phyloP scores from a whole-genome alignment of 495 filamentous ascomycete species.

The Entonaema liquescens region DNA sequence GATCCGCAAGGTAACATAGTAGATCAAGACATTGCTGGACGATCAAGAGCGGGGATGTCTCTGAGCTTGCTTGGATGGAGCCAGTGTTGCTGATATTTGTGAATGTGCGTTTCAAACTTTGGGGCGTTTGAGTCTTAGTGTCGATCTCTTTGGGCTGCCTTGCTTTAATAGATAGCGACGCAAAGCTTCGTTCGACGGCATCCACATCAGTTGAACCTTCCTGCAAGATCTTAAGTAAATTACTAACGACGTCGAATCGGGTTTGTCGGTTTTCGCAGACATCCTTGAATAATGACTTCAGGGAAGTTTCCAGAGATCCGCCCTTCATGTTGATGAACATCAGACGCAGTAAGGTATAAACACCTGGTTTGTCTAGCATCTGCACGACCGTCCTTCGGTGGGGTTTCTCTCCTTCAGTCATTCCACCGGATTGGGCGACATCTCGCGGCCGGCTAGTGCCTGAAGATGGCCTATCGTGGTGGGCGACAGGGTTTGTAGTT shows the following conservation, averaged over 20 bases:
- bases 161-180: conserved; percentile 88
- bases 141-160: conserved; percentile 74
- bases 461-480: conserved; percentile 35
- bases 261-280: conserved; percentile 95
- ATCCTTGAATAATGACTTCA: conserved; percentile 86
- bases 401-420: conserved; percentile 63
- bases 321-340: conserved; percentile 96
- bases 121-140: conserved; percentile 75
- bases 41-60: conserved; percentile 91
- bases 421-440: conserved; percentile 40
- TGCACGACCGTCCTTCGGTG: conserved; percentile 84
- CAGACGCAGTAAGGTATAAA: conserved; percentile 90
- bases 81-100: conserved; percentile 61
- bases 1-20: conserved; percentile 79
- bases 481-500: conserved; percentile 34
- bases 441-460: conserved; percentile 43
- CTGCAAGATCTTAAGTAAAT: conserved; percentile 92
- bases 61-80: conserved; percentile 66
- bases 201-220: conserved; percentile 92
- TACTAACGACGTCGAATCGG: conserved; percentile 91
- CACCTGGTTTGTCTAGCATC: conserved; percentile 94
- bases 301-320: conserved; percentile 74
- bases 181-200: conserved; percentile 94
- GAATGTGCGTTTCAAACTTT: conserved; percentile 73
- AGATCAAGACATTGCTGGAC: conserved; percentile 92